These are phyloP conservation scores for Penicillium flavigenum DNA, from an alignment of 495 filamentous ascomycete species.

Conservation along the genomic window DNA sequence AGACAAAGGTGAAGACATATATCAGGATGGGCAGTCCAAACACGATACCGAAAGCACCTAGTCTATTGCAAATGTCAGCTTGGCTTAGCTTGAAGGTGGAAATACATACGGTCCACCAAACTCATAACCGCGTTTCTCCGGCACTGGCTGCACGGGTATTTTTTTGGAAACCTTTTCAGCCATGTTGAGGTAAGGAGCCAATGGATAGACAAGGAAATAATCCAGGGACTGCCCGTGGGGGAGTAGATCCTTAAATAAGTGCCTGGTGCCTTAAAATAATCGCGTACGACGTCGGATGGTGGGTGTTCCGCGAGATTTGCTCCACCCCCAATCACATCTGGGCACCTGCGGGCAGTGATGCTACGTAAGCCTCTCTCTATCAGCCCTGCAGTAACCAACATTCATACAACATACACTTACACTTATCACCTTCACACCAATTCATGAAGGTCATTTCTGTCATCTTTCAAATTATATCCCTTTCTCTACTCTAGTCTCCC, in stretches of 20 bases:
- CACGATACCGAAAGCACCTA: slow-evolving; percentile 70
- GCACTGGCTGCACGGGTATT: slow-evolving; percentile 38
- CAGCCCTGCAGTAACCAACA: background rate
- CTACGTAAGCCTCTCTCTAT: slow-evolving; percentile 24
- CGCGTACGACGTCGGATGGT: slow-evolving; percentile 30
- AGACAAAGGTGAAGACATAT: slow-evolving; percentile 76
- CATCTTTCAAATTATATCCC: background rate
- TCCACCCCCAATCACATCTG: slow-evolving; percentile 18
- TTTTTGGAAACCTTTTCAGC: slow-evolving; percentile 28
- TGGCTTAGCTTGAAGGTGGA: slow-evolving; percentile 8
- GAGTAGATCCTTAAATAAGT: slow-evolving; percentile 16
- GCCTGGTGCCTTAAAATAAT: background rate
- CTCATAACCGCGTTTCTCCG: slow-evolving; percentile 66
- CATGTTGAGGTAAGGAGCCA: slow-evolving; percentile 24
- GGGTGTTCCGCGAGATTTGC: slow-evolving; percentile 15
- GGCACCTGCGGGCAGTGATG: slow-evolving; percentile 4
- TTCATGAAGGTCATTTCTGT: background rate
- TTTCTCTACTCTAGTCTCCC: background rate
- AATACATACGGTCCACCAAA: slow-evolving; percentile 82
- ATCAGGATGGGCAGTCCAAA: slow-evolving; percentile 73
- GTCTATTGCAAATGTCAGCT: slow-evolving; percentile 48
- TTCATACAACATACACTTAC: background rate
- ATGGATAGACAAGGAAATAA: slow-evolving; percentile 8
- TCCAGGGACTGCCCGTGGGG: background rate
- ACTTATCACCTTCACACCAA: slow-evolving; percentile 6